Evolutionary conservation across 179 eudicot species (phyloP), one percentile per base, ranked within the genome.

Genomic region (Dionaea muscipula): DNA sequence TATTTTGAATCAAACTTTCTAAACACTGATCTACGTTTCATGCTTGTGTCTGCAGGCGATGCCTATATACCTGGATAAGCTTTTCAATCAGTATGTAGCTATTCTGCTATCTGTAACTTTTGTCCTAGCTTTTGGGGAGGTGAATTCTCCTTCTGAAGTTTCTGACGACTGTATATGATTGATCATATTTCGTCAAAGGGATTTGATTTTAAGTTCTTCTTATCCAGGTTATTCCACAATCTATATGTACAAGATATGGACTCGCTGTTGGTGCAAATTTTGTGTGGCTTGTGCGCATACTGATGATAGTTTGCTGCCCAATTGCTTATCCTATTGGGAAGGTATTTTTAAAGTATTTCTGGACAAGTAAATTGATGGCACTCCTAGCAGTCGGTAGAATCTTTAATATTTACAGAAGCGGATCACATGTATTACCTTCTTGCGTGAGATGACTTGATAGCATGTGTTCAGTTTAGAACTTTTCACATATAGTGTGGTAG

Each of bases 61-160:
- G 66, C 89, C 85, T 31, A 47, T 82, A 33, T 82, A 71, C 70
- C 64, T 82, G 23, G 89, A 79, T 61, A 75, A 70, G 59, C 65
- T 82, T 17, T 60, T 82, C 54, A 69, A 67, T 46, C 72, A 72
- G 48, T 73, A 59, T 55, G 67, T 62, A 13, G 80, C 87, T 38
- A 75, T 81, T 59, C 39, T 76, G 31, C 72, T 78, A 9, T 79
- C 89, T 26, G 89, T 82, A 20, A 82, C 89, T 21, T 75, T 82
- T 61, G 82, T 82, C 44, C 70, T 82, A 27, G 70, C 68, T 57
- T 81, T 81, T 56, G 86, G 82, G 25, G 86, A 81, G 86, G 86
- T 81, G 58, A 49, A 17, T 18, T 36, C 4, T 4, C 36, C 31
- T 17, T 18, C 21, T 21, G n/a, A 31, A 40, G 38, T 3, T 53